Evolutionary conservation across 768 basidiomycete species (phyloP), one percentile per base, ranked within the genome.

Genomic region (Xerocomellus chrysenteron): DNA sequence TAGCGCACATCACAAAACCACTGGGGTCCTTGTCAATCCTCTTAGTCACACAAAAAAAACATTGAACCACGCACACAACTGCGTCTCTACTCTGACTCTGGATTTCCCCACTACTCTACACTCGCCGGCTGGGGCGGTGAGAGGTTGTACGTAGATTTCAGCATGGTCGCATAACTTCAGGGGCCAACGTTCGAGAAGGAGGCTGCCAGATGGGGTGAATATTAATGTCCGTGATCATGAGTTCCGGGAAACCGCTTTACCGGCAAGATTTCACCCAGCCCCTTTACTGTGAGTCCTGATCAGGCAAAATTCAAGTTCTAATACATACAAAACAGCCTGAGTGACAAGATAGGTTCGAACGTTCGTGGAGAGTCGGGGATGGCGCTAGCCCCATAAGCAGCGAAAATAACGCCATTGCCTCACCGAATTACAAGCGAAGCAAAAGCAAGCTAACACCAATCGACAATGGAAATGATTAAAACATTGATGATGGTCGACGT

Each of bases 361-460:
- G 59, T 55, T 54, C 44, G 44, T 47, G 10, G 19, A 35, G 10
- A 21, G 39, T 41, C 33, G 35, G 41, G 47, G 17, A 48, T 40
- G 21, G 9, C 10, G 16, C 32, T 33, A 26, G 36, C 33, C 33
- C 50, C 33, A 37, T 13, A 30, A 43, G 39, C 14, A 24, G 49
- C 58, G 49, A 44, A 50, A 55, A 55, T 40, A 30, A 26, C 54
- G 47, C 50, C 33, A 32, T 47, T 21, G 44, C 14, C 45, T 8
- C 24, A 14, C 24, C 47, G 33, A 26, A 28, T 26, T 9, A 39
- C 17, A 30, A 28, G 9, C 43, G 19, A 26, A 12, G 19, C 17
- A 24, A 16, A 48, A 48, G 19, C 6, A 21, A 7, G 28, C 50
- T 32, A 32, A 32, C 37, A 41, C 16, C 11, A 21, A 36, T 36